Percentiles rank a stretch among this genome's conserved stretches.
These are phyloP conservation scores for Calonectria pauciramosa DNA, from an alignment of 2,329 filamentous ascomycete genomes.

Conservation along the genomic window DNA sequence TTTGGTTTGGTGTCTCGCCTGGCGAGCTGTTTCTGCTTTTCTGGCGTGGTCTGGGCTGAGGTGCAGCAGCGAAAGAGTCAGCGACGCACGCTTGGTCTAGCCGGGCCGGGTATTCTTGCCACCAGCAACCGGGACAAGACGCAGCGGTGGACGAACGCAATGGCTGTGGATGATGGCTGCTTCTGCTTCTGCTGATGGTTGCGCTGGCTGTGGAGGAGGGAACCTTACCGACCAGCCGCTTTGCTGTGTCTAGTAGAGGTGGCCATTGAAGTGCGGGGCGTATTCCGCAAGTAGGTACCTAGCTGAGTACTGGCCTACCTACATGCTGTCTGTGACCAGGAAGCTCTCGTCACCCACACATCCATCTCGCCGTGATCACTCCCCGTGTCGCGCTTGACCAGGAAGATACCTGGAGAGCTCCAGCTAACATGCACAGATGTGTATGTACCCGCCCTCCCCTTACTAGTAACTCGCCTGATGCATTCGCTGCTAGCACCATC, in stretches of 20 bases:
- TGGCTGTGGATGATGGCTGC: not conserved
- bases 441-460: slow-evolving; percentile 6
- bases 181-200: not conserved
- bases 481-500: not conserved
- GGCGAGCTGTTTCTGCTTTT: not conserved
- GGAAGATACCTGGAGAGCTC: slow-evolving; percentile 8
- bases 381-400: not conserved
- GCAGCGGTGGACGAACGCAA: slow-evolving; percentile 6
- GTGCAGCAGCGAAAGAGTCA: slow-evolving; percentile 3
- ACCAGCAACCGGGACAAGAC: not conserved
- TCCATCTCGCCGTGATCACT: not conserved
- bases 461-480: slow-evolving; percentile 6
- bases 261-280: slow-evolving; percentile 1
- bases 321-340: not conserved
- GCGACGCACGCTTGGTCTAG: not conserved
- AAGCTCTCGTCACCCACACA: slow-evolving; percentile 3
- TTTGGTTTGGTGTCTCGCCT: not conserved
- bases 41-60: not conserved
- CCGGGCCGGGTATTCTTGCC: slow-evolving; percentile 11
- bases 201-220: slow-evolving; percentile 9
- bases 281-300: not conserved
- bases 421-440: slow-evolving; percentile 4
- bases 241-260: not conserved
- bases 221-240: slow-evolving; percentile 15
- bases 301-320: not conserved